phyloP scores from a whole-genome alignment of 2,329 filamentous ascomycete species.

The Endoconidiophora polonica region DNA sequence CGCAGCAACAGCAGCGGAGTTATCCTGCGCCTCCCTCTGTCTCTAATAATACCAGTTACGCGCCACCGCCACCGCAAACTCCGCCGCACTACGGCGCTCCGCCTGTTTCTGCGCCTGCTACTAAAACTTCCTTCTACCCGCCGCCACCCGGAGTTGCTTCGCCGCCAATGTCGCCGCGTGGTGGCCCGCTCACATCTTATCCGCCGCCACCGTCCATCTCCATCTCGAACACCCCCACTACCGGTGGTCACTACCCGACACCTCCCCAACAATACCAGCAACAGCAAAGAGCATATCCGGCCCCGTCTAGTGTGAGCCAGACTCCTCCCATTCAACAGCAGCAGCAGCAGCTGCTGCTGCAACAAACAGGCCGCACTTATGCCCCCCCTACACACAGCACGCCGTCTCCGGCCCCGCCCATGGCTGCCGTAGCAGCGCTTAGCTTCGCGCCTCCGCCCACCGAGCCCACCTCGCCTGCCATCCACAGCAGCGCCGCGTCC shows the following conservation, averaged over 20 bases:
- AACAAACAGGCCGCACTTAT: constrained; percentile 10
- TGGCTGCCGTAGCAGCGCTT: not conserved
- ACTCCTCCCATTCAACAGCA: not conserved
- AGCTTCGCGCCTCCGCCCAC: not conserved
- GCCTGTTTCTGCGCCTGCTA: constrained; percentile 28
- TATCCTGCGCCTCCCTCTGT: constrained; percentile 1
- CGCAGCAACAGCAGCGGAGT: constrained; percentile 12
- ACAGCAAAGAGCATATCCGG: not conserved
- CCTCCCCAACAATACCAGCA: not conserved
- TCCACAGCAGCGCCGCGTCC: not conserved
- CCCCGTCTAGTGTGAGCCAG: not conserved
- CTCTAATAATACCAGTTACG: not conserved
- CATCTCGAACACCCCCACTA: constrained; percentile 4
- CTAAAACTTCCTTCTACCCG: constrained; percentile 29
- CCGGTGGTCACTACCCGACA: constrained; percentile 2
- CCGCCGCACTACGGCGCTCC: constrained; percentile 15
- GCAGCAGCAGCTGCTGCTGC: not conserved
- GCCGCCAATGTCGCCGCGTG: constrained; percentile 18
- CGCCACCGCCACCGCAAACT: constrained; percentile 9
- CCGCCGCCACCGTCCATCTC: constrained; percentile 19
- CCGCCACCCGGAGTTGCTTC: constrained; percentile 23
- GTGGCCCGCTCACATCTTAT: constrained; percentile 19
- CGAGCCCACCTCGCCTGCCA: not conserved
- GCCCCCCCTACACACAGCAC: constrained; percentile 16
- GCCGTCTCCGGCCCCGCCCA: constrained; percentile 14